Evolutionary conservation across 2,329 filamentous ascomycete genomes (phyloP), one percentile per base, ranked within the genome.

Genomic region (Phyllosticta citriasiana): DNA sequence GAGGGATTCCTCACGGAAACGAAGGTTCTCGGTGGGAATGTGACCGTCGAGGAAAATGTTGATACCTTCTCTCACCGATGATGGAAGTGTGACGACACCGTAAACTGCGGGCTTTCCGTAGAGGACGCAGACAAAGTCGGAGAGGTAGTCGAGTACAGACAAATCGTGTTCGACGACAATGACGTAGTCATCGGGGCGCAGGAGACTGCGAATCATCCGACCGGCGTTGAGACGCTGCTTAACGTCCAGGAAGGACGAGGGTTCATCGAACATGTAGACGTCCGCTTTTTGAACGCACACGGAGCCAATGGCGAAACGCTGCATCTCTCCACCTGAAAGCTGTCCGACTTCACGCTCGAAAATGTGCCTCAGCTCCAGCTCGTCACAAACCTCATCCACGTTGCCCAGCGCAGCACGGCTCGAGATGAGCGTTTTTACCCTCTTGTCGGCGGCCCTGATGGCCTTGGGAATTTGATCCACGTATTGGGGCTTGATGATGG

Each of bases 101-200:
- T 99, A 99, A 54, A 97, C 87, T 55, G 94, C 94, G 47, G 94
- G 94, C 77, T 88, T 87, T 68, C 94, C 95, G 77, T 99, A 99
- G 10, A 99, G 87, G 64, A 97, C 91, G 73, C 94, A 99, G 70
- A 99, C 91, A 76, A 94, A 99, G 77, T 99, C 94, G 61, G 94
- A 99, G 61, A 99, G 89, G 72, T 99, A 99, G 77, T 99, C 95
- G 54, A 99, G 84, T 53, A 99, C 92, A 55, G 93, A 96, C 82
- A 99, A 81, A 84, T 99, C 94, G 85, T 99, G 94, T 83, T 99
- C 94, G 69, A 99, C 94, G 65, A 97, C 93, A 69, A 99, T 97
- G 71, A 99, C 89, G 73, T 97, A 99, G 79, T 96, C 90, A 69
- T 97, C 84, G 55, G 91, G 85, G 55, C 89, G 84, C 60, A 97